Evolutionary conservation across 805 yeast genomes (phyloP).

Genomic region (Saccharomycopsis lassenensis): DNA sequence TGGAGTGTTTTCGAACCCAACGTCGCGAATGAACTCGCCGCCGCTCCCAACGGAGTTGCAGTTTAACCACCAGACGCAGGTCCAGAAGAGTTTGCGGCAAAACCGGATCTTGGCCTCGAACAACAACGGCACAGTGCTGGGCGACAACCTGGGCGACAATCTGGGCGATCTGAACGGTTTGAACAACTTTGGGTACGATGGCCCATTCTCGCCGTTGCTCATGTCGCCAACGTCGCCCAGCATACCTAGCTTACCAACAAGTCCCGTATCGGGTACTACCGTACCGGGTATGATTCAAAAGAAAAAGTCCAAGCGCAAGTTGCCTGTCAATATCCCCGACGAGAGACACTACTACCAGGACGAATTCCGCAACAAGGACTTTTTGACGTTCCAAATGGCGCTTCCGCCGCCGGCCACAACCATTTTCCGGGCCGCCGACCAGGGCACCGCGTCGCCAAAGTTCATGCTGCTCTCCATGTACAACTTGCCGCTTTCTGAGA

Average conservation of each 20-base stretch:
- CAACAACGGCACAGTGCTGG: neutral
- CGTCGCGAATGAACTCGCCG: slow-evolving; percentile 13
- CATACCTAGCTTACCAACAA: slow-evolving; percentile 5
- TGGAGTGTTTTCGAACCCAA: slow-evolving; percentile 12
- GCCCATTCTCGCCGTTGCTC: neutral
- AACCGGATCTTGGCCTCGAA: neutral
- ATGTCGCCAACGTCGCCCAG: slow-evolving; percentile 1
- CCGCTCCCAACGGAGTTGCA: slow-evolving; percentile 25
- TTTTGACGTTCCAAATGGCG: slow-evolving; percentile 65
- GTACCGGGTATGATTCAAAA: no score
- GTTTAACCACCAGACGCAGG: slow-evolving; percentile 19
- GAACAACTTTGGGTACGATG: no score
- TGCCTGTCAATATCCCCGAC: no score
- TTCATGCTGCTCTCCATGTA: slow-evolving; percentile 72
- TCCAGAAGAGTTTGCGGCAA: slow-evolving; percentile 5
- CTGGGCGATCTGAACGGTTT: slow-evolving; percentile 7
- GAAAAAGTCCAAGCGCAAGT: no score
- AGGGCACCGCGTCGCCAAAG: slow-evolving; percentile 76
- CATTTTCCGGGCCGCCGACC: slow-evolving; percentile 60
- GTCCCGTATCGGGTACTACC: slow-evolving; percentile 13
- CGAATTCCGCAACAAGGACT: slow-evolving; percentile 32
- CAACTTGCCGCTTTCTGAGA: slow-evolving; percentile 67
- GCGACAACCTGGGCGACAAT: slow-evolving; percentile 4
- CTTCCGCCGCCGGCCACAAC: slow-evolving; percentile 79
- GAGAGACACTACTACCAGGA: slow-evolving; percentile 28